Percentiles rank a stretch among this genome's conserved stretches.
Evolutionary conservation across 2,329 filamentous ascomycete genomes (phyloP).

Genomic region (Proliferodiscus dingleyae): DNA sequence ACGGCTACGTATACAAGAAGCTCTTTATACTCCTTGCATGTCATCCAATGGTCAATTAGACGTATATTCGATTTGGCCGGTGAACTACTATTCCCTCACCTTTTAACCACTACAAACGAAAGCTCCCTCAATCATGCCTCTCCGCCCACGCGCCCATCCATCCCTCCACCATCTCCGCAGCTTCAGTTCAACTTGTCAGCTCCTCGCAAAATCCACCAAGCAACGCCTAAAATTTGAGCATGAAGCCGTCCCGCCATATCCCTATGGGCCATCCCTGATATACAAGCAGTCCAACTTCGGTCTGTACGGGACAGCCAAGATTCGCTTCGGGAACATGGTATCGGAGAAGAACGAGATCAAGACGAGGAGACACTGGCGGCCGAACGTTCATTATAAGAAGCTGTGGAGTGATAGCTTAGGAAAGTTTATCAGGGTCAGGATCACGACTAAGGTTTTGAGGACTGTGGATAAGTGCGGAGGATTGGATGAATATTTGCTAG

Average conservation of each 20-base stretch:
- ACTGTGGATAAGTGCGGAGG: conserved; percentile 82
- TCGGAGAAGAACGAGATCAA: conserved; percentile 64
- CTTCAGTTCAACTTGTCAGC: conserved; percentile 30
- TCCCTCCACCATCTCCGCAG: conserved; percentile 28
- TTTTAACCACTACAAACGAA: not conserved
- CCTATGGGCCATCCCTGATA: conserved; percentile 61
- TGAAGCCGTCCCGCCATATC: conserved; percentile 54
- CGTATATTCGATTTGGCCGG: too few relatives aligned
- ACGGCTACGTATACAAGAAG: too few relatives aligned
- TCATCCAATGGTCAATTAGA: too few relatives aligned
- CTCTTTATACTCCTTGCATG: too few relatives aligned
- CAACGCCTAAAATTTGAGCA: conserved; percentile 32
- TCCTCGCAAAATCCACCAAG: conserved; percentile 33
- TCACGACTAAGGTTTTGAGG: conserved; percentile 65
- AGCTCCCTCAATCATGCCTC: conserved; percentile 19
- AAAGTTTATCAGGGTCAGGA: conserved; percentile 59
- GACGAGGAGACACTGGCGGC: conserved; percentile 67
- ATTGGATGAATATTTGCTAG: conserved; percentile 85
- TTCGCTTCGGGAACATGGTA: conserved; percentile 77
- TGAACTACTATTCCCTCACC: not conserved
- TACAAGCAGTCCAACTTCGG: conserved; percentile 80
- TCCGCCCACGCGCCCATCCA: conserved; percentile 21
- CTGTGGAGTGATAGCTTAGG: conserved; percentile 61
- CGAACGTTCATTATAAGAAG: conserved; percentile 60
- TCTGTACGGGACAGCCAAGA: conserved; percentile 64